phyloP scores from a whole-genome alignment of 345 rosid genomes.

The Heritiera littoralis region DNA sequence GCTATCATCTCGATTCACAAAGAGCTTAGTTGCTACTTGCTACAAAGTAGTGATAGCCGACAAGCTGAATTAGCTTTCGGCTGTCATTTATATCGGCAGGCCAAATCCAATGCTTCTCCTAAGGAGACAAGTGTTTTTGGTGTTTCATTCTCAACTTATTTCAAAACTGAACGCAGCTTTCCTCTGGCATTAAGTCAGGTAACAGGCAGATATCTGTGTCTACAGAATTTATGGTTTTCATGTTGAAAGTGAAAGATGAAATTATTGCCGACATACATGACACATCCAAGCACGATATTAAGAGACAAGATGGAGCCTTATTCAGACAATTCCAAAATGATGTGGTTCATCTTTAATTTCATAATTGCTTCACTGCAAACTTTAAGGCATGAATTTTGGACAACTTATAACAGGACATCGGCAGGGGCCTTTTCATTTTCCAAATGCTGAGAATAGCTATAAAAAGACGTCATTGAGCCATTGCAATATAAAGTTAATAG shows the following conservation, averaged over 20 bases:
- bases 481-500: neutral
- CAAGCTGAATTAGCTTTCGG: neutral
- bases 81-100: slow-evolving; percentile 41
- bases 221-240: neutral
- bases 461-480: neutral
- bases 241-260: neutral
- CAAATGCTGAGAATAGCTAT: neutral
- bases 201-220: neutral
- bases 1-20: slow-evolving; percentile 55
- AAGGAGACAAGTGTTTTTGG: slow-evolving; percentile 71
- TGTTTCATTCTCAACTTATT: slow-evolving; percentile 48
- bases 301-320: neutral
- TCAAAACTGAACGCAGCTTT: slow-evolving; percentile 22
- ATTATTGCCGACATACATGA: neutral
- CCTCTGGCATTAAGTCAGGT: slow-evolving; percentile 61
- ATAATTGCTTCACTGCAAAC: neutral
- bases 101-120: slow-evolving; percentile 30
- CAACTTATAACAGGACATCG: neutral
- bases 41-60: neutral
- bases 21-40: slow-evolving; percentile 43
- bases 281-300: neutral
- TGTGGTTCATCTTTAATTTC: neutral
- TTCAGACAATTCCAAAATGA: neutral
- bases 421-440: neutral
- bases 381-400: neutral